A percentile compares a stretch with the other conserved stretches of the same genome.
These are phyloP conservation scores for Dinochytrium kinnereticum DNA, from an alignment of 371 early-diverging fungal species.

Conservation along the genomic window DNA sequence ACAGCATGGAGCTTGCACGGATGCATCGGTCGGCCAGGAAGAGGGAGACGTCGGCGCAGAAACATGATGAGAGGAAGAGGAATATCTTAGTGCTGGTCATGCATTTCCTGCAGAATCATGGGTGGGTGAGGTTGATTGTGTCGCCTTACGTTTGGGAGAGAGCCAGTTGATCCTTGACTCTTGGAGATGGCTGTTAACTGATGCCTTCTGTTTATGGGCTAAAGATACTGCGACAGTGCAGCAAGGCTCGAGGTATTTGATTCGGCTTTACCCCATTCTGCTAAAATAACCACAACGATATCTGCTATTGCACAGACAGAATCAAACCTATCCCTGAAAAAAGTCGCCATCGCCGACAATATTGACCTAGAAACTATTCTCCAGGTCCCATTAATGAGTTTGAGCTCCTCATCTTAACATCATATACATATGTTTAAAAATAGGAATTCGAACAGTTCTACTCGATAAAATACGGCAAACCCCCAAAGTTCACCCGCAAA, in stretches of 20 bases:
- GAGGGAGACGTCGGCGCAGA: conserved; percentile 39
- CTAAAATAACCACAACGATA: neutral
- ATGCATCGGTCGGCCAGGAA: conserved; percentile 6
- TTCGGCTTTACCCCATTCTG: too few relatives aligned
- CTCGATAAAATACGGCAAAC: conserved; percentile 53
- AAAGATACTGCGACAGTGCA: conserved; percentile 46
- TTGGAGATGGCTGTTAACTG: neutral
- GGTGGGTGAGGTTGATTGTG: conserved; percentile 26
- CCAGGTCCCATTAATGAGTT: conserved; percentile 46
- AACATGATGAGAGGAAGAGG: conserved; percentile 43
- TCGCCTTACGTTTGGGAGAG: neutral
- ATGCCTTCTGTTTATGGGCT: neutral
- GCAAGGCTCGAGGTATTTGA: conserved; percentile 42
- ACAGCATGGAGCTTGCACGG: conserved; percentile 19
- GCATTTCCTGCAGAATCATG: conserved; percentile 45
- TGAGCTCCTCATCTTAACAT: neutral
- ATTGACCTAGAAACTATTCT: conserved; percentile 53
- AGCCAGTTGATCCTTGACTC: neutral
- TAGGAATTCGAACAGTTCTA: conserved; percentile 59
- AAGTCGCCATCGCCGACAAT: conserved; percentile 55
- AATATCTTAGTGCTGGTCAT: conserved; percentile 51
- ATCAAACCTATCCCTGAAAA: conserved; percentile 44
- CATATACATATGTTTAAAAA: neutral
- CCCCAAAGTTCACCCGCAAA: conserved; percentile 49
- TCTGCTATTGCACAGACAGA: conserved; percentile 37